phyloP scores from a whole-genome alignment of 1,284 basidiomycete genomes.

The Irpex lacteus region DNA sequence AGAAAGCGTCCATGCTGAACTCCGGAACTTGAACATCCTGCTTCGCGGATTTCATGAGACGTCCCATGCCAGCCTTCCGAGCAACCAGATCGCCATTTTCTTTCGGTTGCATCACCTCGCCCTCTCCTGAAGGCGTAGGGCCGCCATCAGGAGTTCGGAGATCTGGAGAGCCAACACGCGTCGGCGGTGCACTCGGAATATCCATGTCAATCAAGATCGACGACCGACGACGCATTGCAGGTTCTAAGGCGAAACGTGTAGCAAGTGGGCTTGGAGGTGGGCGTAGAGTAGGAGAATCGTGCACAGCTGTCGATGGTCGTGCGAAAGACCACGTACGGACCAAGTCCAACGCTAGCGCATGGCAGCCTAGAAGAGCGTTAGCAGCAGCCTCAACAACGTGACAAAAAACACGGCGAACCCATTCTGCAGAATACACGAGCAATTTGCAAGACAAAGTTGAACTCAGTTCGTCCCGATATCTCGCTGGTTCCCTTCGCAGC shows the following conservation, averaged over 20 bases:
- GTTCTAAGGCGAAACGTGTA: constrained; percentile 52
- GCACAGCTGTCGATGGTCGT: constrained; percentile 50
- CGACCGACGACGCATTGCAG: constrained; percentile 54
- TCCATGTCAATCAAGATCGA: constrained; percentile 89
- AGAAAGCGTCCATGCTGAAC: constrained; percentile 81
- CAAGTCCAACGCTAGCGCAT: constrained; percentile 82
- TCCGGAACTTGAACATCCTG: constrained; percentile 83
- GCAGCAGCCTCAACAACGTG: not conserved
- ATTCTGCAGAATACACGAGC: constrained; percentile 89
- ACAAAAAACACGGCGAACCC: constrained; percentile 53
- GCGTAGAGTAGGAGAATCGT: constrained; percentile 23
- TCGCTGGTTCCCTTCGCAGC: constrained; percentile 89
- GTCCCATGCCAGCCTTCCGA: constrained; percentile 75
- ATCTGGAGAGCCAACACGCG: constrained; percentile 50
- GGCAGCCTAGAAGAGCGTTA: constrained; percentile 69
- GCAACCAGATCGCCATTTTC: constrained; percentile 57
- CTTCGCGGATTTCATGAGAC: constrained; percentile 84
- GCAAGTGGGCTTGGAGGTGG: constrained; percentile 40
- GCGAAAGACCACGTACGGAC: constrained; percentile 91
- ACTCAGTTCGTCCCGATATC: constrained; percentile 83
- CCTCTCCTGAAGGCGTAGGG: not conserved
- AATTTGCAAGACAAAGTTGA: constrained; percentile 92
- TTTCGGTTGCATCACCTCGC: constrained; percentile 34
- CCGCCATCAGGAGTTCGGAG: constrained; percentile 6
- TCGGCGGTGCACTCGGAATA: constrained; percentile 60